Percentiles rank a stretch among this genome's conserved stretches.
These are phyloP conservation scores for Plasmodium fragile DNA, from an alignment of 169 alveolate genomes.

Conservation along the genomic window DNA sequence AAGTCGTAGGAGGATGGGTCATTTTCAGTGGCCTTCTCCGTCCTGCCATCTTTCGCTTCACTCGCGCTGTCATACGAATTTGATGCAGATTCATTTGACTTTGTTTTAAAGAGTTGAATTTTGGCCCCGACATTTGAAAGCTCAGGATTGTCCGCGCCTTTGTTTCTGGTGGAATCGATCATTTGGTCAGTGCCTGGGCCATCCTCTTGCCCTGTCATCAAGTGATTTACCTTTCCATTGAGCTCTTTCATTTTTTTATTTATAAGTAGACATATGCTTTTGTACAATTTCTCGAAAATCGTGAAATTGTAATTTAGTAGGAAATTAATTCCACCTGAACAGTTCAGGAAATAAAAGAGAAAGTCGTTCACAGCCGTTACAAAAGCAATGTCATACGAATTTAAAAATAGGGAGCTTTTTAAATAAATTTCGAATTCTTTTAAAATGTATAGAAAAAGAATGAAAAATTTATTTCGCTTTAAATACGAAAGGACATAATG, in stretches of 20 bases:
- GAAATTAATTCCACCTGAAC: slow-evolving; percentile 77
- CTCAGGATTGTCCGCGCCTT: background rate
- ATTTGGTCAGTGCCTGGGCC: background rate
- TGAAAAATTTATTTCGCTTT: slow-evolving; percentile 54
- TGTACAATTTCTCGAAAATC: slow-evolving; percentile 38
- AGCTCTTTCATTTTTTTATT: slow-evolving; percentile 73
- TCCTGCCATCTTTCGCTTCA: background rate
- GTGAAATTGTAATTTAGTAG: slow-evolving; percentile 36
- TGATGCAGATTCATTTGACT: background rate
- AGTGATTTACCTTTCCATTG: slow-evolving; percentile 22
- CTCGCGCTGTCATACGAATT: slow-evolving; percentile 1
- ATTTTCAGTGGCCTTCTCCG: slow-evolving; percentile 4
- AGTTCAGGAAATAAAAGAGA: slow-evolving; percentile 70
- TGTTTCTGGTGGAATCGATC: background rate
- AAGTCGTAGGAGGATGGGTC: background rate
- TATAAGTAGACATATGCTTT: slow-evolving; percentile 69
- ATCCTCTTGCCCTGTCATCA: background rate
- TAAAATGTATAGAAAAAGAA: slow-evolving; percentile 55
- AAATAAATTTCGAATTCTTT: slow-evolving; percentile 69
- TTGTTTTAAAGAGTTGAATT: slow-evolving; percentile 1
- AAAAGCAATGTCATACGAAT: slow-evolving; percentile 71
- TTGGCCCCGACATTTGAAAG: background rate
- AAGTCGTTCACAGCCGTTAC: slow-evolving; percentile 70
- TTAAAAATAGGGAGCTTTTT: slow-evolving; percentile 42
- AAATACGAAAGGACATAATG: slow-evolving; percentile 58